Evolutionary conservation across 2,329 filamentous ascomycete species (phyloP), one percentile per base, ranked within the genome.

Genomic region (Boeremia exigua): DNA sequence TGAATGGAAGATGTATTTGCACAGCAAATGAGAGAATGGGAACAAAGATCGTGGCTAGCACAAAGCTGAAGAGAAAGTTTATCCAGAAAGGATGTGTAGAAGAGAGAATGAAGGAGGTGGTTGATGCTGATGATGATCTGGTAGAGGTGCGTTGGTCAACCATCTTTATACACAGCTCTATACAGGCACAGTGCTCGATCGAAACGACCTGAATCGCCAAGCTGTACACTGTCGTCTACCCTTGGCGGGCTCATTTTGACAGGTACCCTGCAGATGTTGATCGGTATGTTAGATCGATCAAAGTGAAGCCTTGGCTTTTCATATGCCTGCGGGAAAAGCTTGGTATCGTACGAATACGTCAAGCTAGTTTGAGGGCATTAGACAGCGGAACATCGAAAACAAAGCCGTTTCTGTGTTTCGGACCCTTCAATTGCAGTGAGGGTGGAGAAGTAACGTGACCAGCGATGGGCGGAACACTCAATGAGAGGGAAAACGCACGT

Each of bases 1-100:
- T 15, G 37, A n/a, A 42, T 25, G 1, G 39, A 48, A 25, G 28
- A 48, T 54, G 36, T 37, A 10, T 58, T 59, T 65, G 63, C 59
- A 56, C 63, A 65, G 62, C 60, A 67, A 65, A 64, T 53, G 59
- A 60, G 48, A 17, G 60, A 60, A 36, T 43, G 39, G 47, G 54
- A 56, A 53, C 25, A 38, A 39, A 59, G 51, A 54, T 28, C 51
- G 60, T 63, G 62, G 34, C 60, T 65, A 59, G 63, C 65, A 66
- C 61, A 61, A 29, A 54, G 48, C 30, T 46, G 28, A 36, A 54
- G 48, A 40, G 51, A 59, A 58, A 42, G 19, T 50, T 36, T 12
- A 47, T 38, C 36, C 47, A 55, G 32, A 54, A 48, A 42, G 37
- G 37, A 56, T n/a, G 19, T 30, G 48, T 34, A 46, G 17, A 51